Evolutionary conservation across 2,329 filamentous ascomycete genomes (phyloP).

Genomic region (Pseudogymnoascus sp.): DNA sequence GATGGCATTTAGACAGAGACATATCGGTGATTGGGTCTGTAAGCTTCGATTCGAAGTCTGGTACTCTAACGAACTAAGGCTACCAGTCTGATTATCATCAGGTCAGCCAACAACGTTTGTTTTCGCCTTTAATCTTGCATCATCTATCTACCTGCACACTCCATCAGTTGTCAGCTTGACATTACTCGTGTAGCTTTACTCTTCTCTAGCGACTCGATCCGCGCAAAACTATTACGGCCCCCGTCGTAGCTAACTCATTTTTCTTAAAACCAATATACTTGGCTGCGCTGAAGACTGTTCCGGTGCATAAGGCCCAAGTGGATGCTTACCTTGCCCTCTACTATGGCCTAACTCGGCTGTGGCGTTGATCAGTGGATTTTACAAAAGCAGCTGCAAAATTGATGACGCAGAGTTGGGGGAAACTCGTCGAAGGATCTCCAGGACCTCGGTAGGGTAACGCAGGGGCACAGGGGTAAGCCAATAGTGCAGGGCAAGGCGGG

Average conservation of each 20-base stretch:
- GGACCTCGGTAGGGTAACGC: neutral
- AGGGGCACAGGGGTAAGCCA: conserved; percentile 3
- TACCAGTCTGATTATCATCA: neutral
- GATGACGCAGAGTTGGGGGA: neutral
- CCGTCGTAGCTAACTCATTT: neutral
- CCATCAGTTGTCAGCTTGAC: neutral
- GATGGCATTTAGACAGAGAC: neutral
- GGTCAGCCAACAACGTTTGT: neutral
- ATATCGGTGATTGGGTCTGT: neutral
- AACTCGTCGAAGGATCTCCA: neutral
- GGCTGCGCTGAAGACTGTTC: neutral
- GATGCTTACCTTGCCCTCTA: too few species aligned
- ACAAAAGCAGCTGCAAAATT: neutral
- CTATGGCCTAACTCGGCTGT: neutral
- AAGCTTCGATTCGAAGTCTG: neutral
- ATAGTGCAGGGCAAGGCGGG: neutral
- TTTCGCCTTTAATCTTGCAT: neutral
- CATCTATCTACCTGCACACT: neutral
- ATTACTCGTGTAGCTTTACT: neutral
- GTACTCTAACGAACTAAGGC: neutral
- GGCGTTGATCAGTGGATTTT: neutral
- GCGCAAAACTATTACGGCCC: neutral
- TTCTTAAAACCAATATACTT: neutral
- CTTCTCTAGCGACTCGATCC: neutral
- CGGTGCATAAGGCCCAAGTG: neutral